Conservation (phyloP, 2,329 filamentous ascomycete species). For the Aspergillus chevalieri region DNA sequence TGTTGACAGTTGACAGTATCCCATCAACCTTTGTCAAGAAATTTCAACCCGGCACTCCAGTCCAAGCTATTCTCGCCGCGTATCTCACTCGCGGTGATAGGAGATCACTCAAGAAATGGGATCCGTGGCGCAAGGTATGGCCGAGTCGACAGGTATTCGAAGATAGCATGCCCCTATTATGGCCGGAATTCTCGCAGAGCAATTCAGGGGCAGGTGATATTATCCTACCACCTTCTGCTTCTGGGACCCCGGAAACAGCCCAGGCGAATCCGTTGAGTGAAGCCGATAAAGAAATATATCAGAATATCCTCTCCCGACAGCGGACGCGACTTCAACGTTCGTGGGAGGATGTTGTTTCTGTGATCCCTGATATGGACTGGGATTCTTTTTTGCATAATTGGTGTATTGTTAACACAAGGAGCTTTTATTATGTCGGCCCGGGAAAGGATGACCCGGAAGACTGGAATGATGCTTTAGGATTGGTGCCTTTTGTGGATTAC, state of each 20-base stretch:
- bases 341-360: conserved; percentile 40
- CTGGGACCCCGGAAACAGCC: conserved; percentile 29
- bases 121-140: conserved; percentile 61
- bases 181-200: conserved; percentile 31
- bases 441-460: conserved; percentile 26
- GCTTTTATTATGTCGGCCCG: conserved; percentile 51
- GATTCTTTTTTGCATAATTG: conserved; percentile 48
- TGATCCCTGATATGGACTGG: conserved; percentile 35
- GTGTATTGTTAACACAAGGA: conserved; percentile 53
- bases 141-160: conserved; percentile 57
- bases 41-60: conserved; percentile 51
- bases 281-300: conserved; percentile 27
- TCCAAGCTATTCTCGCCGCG: conserved; percentile 67
- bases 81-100: conserved; percentile 50
- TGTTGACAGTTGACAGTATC: conserved; percentile 59
- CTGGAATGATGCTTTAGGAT: conserved; percentile 33
- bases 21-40: conserved; percentile 46
- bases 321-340: conserved; percentile 46
- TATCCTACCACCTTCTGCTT: conserved; percentile 30
- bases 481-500: conserved; percentile 38
- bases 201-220: conserved; percentile 9
- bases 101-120: conserved; percentile 42
- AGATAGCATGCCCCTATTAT: conserved; percentile 52
- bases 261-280: conserved; percentile 13
- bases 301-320: conserved; percentile 45